Conservation (phyloP, 2,329 filamentous ascomycete genomes). For the Phialocephala subalpina region DNA sequence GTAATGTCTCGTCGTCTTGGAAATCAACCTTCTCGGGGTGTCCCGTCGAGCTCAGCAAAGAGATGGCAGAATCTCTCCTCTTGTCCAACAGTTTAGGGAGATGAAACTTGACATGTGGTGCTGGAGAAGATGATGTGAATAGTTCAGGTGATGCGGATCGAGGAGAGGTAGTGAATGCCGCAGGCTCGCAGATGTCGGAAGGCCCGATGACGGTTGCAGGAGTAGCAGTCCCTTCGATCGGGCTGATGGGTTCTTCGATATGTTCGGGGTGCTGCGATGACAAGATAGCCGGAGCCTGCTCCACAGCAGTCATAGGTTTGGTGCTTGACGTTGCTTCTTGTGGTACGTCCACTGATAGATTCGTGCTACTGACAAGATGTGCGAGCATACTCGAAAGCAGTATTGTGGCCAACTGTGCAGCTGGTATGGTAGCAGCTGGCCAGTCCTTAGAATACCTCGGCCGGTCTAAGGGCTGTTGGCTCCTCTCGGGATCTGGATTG, state of each 20-base stretch:
- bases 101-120: neutral
- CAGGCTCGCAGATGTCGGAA: too few species aligned
- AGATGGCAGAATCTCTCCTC: slow-evolving; percentile 2
- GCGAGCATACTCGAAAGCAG: neutral
- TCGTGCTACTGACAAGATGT: neutral
- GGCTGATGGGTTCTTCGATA: neutral
- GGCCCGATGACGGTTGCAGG: neutral
- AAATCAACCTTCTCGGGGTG: neutral
- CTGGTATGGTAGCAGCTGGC: slow-evolving; percentile 2
- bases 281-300: neutral
- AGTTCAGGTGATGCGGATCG: neutral
- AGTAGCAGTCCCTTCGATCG: too few species aligned
- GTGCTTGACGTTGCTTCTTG: neutral
- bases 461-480: neutral
- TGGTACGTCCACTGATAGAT: neutral
- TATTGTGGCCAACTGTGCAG: neutral
- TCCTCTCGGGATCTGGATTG: neutral
- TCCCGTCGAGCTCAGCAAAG: neutral
- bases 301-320: too few species aligned
- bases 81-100: neutral
- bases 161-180: too few species aligned
- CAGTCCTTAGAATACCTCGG: neutral
- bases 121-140: neutral
- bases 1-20: slow-evolving; percentile 4
- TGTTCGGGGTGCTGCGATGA: neutral